A percentile compares a stretch with the other conserved stretches of the same genome.
Conservation (phyloP, 176 grass and related monocot species). For the Triticum turgidum region DNA sequence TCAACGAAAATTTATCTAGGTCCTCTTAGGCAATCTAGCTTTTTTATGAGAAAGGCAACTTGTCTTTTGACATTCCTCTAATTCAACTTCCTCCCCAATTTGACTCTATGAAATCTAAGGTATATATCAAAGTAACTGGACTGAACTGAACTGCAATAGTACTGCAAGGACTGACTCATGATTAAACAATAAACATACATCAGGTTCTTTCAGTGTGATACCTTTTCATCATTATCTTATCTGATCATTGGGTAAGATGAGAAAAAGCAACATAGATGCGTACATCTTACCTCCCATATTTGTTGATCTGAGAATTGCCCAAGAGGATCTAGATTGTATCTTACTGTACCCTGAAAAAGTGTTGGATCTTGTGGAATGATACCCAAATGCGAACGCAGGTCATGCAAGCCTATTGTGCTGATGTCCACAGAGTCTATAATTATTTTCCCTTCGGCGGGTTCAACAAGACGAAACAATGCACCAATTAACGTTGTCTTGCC, state of each 20-base stretch:
- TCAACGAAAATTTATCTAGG: not conserved
- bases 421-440: conserved; percentile 75
- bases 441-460: conserved; percentile 80
- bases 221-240: conserved; percentile 14
- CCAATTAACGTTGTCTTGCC: conserved; percentile 92
- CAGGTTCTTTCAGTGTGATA: not conserved
- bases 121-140: not conserved
- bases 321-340: conserved; percentile 87
- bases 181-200: not conserved
- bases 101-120: not conserved
- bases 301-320: conserved; percentile 65
- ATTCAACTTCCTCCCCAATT: not conserved
- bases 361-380: conserved; percentile 99
- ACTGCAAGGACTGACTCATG: not conserved
- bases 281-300: conserved; percentile 79
- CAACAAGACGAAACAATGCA: conserved; percentile 87
- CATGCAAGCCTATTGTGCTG: conserved; percentile 76
- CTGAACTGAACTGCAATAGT: not conserved
- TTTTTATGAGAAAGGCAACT: not conserved
- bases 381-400: conserved; percentile 79
- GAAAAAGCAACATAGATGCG: not conserved
- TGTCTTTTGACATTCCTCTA: not conserved
- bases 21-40: not conserved
- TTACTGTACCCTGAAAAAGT: conserved; percentile 84
- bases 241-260: not conserved